Evolutionary conservation across 148 eudicot genomes (phyloP).

Genomic region (Nepenthes mirabilis): DNA sequence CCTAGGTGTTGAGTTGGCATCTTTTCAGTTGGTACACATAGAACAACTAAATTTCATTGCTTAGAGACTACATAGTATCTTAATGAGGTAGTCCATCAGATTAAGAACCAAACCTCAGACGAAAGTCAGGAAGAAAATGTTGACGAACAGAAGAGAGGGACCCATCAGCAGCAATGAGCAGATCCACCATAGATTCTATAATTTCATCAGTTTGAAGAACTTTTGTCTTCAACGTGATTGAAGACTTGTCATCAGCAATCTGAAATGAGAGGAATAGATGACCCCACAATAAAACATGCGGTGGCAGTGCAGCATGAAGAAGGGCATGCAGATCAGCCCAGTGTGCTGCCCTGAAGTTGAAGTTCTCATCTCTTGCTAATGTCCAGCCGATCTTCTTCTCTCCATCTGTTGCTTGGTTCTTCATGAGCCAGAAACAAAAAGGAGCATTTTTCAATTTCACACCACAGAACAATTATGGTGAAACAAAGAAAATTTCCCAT

Average conservation of each 20-base stretch:
- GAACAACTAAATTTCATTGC: too few species aligned
- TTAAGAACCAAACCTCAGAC: conserved; percentile 35
- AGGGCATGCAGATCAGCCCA: conserved; percentile 80
- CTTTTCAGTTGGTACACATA: too few species aligned
- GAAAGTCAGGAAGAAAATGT: conserved; percentile 42
- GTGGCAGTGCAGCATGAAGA: conserved; percentile 36
- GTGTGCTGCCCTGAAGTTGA: conserved; percentile 65
- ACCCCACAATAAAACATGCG: conserved; percentile 46
- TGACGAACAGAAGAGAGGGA: conserved; percentile 59
- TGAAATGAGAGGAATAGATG: conserved; percentile 44
- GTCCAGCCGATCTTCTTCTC: conserved; percentile 25
- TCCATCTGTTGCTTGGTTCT: conserved; percentile 51
- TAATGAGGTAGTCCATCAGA: too few species aligned
- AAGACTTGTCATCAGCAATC: conserved; percentile 21
- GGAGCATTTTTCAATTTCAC: neutral
- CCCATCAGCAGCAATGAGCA: conserved; percentile 84
- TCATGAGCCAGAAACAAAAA: conserved; percentile 1
- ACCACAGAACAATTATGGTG: too few species aligned
- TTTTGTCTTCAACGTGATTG: conserved; percentile 32
- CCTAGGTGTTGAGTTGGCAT: too few species aligned
- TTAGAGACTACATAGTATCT: too few species aligned
- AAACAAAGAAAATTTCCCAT: too few species aligned
- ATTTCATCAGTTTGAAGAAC: conserved; percentile 28
- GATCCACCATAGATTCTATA: conserved; percentile 31
- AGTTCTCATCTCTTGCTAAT: conserved; percentile 54